Percentiles rank a stretch among this genome's conserved stretches.
These are phyloP conservation scores for Globisporangium irregulare DNA, from an alignment of 352 stramenopile genomes.

Conservation along the genomic window DNA sequence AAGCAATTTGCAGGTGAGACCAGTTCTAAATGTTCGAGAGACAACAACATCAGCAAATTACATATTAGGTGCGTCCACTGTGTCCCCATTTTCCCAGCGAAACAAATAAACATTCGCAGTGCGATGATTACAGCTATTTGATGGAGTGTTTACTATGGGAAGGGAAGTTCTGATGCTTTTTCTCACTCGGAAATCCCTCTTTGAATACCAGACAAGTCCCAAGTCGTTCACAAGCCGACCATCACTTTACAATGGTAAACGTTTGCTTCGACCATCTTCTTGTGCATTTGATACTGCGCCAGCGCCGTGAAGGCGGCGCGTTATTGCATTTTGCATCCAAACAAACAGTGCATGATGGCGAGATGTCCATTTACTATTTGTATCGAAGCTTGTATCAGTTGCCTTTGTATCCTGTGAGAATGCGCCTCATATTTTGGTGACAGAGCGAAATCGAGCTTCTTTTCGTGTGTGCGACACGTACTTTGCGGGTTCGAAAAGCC, in stretches of 20 bases:
- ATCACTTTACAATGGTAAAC: neutral
- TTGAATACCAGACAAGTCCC: neutral
- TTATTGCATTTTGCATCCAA: neutral
- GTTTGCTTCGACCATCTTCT: neutral
- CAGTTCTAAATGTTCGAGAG: too few species aligned
- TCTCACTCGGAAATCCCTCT: neutral
- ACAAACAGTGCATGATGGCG: neutral
- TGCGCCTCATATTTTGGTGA: neutral
- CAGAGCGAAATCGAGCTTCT: neutral
- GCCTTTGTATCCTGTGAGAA: neutral
- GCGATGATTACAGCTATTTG: slow-evolving; percentile 6
- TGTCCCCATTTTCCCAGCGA: neutral
- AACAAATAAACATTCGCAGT: slow-evolving; percentile 1
- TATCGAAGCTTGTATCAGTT: neutral
- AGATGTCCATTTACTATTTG: neutral
- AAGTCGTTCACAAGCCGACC: neutral
- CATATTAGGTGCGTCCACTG: neutral
- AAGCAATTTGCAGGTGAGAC: too few species aligned
- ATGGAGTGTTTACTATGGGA: neutral
- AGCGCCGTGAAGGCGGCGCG: neutral
- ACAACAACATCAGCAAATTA: too few species aligned
- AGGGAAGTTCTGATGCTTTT: neutral
- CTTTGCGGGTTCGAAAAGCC: neutral
- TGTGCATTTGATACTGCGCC: neutral
- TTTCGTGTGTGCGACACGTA: neutral